A percentile compares a stretch with the other conserved stretches of the same genome.
These are phyloP conservation scores for Lipomyces starkeyi DNA, from an alignment of 805 yeast genomes.

Conservation along the genomic window DNA sequence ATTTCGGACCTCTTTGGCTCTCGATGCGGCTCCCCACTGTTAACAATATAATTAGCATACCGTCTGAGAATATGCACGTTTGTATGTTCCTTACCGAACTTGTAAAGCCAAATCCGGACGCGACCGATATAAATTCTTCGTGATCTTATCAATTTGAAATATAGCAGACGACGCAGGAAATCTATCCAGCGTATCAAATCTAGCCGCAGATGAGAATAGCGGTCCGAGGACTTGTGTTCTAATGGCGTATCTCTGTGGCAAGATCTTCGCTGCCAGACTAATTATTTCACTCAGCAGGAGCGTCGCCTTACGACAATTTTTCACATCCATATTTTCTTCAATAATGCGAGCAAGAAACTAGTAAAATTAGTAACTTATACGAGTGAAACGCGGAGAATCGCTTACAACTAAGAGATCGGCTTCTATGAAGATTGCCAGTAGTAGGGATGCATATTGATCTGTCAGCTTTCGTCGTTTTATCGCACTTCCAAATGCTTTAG, in stretches of 20 bases:
- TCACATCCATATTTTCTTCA: constrained; percentile 47
- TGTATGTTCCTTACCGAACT: constrained; percentile 6
- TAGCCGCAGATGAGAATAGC: constrained; percentile 40
- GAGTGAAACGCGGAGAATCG: no score
- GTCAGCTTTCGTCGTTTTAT: constrained; percentile 38
- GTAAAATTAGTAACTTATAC: background rate
- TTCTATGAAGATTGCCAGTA: constrained; percentile 59
- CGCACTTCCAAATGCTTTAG: background rate
- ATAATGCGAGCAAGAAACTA: constrained; percentile 26
- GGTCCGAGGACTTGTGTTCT: constrained; percentile 40
- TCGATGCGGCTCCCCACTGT: constrained; percentile 5
- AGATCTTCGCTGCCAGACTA: constrained; percentile 57
- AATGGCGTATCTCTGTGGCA: constrained; percentile 56
- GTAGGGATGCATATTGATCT: constrained; percentile 70
- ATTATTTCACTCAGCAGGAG: constrained; percentile 67
- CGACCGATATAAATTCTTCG: constrained; percentile 40
- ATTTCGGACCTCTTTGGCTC: constrained; percentile 29
- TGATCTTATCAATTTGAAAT: constrained; percentile 56
- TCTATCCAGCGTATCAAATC: constrained; percentile 36
- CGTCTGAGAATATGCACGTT: background rate
- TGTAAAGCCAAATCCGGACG: constrained; percentile 17
- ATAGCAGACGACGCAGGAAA: constrained; percentile 49
- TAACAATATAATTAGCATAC: background rate
- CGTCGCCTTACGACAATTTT: constrained; percentile 63
- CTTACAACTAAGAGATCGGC: constrained; percentile 35